Conservation (phyloP, 805 yeast genomes). For the Groenewaldozyma tartarivorans region DNA sequence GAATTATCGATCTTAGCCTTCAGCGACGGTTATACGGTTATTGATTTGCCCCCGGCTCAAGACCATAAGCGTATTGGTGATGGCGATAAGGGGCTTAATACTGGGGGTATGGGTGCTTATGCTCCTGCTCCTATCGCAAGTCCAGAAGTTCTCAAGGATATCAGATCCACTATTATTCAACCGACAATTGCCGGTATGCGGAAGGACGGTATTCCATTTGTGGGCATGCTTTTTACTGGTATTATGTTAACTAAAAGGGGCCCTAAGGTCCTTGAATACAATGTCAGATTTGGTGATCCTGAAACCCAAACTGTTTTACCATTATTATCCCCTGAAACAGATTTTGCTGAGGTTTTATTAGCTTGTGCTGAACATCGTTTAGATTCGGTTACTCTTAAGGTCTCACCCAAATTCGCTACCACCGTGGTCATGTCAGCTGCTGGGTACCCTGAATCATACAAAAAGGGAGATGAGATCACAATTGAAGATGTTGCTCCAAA, state of each 20-base stretch:
- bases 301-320: conserved; percentile 97
- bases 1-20: conserved; percentile 89
- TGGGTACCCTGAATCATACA: conserved; percentile 87
- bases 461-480: conserved; percentile 77
- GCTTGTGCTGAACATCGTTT: conserved; percentile 93
- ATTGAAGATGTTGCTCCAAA: conserved; percentile 44
- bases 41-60: conserved; percentile 93
- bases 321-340: conserved; percentile 72
- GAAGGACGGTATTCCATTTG: conserved; percentile 88
- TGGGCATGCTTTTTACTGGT: conserved; percentile 93
- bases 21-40: conserved; percentile 85
- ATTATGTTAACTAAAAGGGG: conserved; percentile 81
- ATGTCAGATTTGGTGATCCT: conserved; percentile 98
- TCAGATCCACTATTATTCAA: conserved; percentile 65
- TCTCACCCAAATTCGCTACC: conserved; percentile 54
- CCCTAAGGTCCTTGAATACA: conserved; percentile 93
- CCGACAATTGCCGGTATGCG: conserved; percentile 97
- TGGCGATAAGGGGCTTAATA: conserved; percentile 87
- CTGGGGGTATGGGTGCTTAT: conserved; percentile 99
- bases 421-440: conserved; percentile 96
- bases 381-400: conserved; percentile 59
- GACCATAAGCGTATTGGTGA: conserved; percentile 95
- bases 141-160: conserved; percentile 54
- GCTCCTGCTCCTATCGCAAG: conserved; percentile 98
- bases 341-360: conserved; percentile 81